phyloP scores from a whole-genome alignment of 2,329 filamentous ascomycete genomes.

The Trichoderma sp. region DNA sequence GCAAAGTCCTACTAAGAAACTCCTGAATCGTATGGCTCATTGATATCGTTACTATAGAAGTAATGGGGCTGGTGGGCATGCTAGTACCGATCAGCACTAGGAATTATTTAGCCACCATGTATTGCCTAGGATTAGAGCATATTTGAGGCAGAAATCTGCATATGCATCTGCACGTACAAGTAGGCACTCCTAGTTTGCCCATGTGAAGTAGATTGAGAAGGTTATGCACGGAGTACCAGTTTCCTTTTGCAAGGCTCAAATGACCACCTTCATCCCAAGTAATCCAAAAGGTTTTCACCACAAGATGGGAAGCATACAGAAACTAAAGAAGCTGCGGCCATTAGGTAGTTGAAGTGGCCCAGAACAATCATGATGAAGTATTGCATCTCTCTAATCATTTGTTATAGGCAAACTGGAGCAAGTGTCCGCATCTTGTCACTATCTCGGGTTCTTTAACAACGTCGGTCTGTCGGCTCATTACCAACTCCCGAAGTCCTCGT shows the following conservation, averaged over 20 bases:
- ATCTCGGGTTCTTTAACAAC: conserved; percentile 43
- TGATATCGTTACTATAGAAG: not conserved
- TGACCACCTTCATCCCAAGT: not conserved
- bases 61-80: not conserved
- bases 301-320: not conserved
- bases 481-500: conserved; percentile 19
- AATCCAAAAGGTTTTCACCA: too few species aligned
- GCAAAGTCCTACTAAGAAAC: not conserved
- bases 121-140: conserved; percentile 11
- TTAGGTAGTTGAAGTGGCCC: not conserved
- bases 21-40: not conserved
- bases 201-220: not conserved
- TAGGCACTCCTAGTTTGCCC: not conserved
- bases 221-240: not conserved
- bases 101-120: not conserved
- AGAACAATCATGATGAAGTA: not conserved
- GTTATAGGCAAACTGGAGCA: conserved; percentile 40
- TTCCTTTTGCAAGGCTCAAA: not conserved
- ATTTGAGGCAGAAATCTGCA: conserved; percentile 6
- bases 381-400: not conserved
- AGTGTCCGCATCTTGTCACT: conserved; percentile 41
- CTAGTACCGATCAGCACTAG: not conserved
- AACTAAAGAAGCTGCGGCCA: not conserved
- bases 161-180: not conserved
- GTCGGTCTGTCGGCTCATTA: conserved; percentile 40